A percentile compares a stretch with the other conserved stretches of the same genome.
Evolutionary conservation across 148 eudicot genomes (phyloP).

Genomic region (Dianthus caryophyllus): DNA sequence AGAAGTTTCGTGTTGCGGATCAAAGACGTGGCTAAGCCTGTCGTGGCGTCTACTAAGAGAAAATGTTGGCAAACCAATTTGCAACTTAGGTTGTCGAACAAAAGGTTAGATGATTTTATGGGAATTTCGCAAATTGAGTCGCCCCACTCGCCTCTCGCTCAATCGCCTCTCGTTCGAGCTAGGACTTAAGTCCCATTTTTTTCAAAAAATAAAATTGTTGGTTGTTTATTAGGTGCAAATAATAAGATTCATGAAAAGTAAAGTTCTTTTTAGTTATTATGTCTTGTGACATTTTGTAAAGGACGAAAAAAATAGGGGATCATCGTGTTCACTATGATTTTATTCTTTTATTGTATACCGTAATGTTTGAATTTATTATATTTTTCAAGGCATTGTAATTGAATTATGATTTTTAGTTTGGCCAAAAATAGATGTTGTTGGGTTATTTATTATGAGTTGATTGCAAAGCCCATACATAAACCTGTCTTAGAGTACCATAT

Average conservation of each 20-base stretch:
- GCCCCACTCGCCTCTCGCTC: constrained; percentile 55
- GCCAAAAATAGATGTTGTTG: too few species aligned
- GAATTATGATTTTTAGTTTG: too few species aligned
- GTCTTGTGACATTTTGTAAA: too few species aligned
- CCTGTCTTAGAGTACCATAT: too few species aligned
- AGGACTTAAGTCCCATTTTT: constrained; percentile 37
- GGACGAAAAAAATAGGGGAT: too few species aligned
- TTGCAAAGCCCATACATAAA: too few species aligned
- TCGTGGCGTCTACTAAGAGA: constrained; percentile 32
- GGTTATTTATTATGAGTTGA: too few species aligned
- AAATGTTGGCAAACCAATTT: constrained; percentile 48
- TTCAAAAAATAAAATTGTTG: too few species aligned
- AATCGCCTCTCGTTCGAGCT: constrained; percentile 69
- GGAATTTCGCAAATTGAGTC: constrained; percentile 45
- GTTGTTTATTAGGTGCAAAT: too few species aligned
- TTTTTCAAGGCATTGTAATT: too few species aligned
- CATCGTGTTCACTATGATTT: not conserved
- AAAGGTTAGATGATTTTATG: constrained; percentile 51
- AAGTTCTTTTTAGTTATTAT: not conserved
- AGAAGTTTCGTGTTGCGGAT: constrained; percentile 30
- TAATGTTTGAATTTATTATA: too few species aligned
- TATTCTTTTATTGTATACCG: not conserved
- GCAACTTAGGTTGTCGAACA: constrained; percentile 50
- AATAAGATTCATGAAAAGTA: too few species aligned
- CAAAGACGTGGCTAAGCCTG: constrained; percentile 22